Conservation (phyloP, 2,329 filamentous ascomycete genomes). For the Cercospora canescens region DNA sequence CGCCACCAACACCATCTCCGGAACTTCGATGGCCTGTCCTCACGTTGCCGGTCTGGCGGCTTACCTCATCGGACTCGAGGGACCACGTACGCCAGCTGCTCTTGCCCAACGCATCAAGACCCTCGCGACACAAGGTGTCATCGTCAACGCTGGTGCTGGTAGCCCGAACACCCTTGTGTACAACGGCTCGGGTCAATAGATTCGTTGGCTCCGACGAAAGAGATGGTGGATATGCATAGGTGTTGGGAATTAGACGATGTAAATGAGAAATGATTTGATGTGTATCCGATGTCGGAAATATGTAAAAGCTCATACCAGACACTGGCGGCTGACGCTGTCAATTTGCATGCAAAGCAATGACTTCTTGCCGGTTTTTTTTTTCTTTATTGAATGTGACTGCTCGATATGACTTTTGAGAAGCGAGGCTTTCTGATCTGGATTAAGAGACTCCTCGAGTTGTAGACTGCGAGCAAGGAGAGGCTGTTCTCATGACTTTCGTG, state of each 20-base stretch:
- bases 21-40: constrained; percentile 67
- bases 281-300: background rate
- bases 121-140: constrained; percentile 41
- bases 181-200: constrained; percentile 44
- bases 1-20: constrained; percentile 51
- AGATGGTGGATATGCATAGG: background rate
- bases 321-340: background rate
- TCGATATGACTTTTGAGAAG: too few species aligned
- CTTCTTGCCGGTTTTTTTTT: too few species aligned
- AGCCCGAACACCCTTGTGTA: constrained; percentile 57
- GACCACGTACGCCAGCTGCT: constrained; percentile 41
- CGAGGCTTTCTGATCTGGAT: too few species aligned
- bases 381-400: too few species aligned
- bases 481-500: too few species aligned
- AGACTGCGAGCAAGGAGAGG: too few species aligned
- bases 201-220: background rate
- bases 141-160: constrained; percentile 22
- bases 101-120: constrained; percentile 51
- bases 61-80: constrained; percentile 61
- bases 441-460: too few species aligned
- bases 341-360: background rate
- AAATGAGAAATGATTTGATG: background rate
- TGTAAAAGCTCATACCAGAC: background rate
- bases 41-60: constrained; percentile 66
- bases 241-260: too few species aligned